Evolutionary conservation across 257 asterid genomes (phyloP).

Genomic region (Paulownia fortunei): DNA sequence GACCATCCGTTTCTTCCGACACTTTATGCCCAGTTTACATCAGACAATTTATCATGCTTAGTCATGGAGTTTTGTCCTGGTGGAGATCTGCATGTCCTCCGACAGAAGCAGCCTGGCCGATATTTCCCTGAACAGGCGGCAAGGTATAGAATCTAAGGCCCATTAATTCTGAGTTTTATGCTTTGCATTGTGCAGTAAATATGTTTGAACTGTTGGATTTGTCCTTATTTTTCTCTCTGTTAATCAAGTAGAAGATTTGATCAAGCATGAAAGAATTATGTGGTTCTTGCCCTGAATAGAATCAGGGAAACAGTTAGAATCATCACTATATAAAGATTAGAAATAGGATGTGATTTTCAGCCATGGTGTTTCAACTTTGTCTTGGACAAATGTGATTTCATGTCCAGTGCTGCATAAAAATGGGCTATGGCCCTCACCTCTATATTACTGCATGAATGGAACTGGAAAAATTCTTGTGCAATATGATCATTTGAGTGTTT

Average conservation of each 20-base stretch:
- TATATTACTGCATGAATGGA: too few relatives aligned
- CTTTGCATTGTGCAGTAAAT: neutral
- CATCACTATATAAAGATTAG: neutral
- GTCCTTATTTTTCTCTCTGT: neutral
- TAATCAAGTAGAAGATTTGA: neutral
- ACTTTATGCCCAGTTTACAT: constrained; percentile 69
- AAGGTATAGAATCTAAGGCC: constrained; percentile 47
- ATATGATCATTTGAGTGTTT: too few relatives aligned
- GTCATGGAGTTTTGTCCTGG: constrained; percentile 89
- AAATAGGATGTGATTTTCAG: neutral
- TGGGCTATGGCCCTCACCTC: neutral
- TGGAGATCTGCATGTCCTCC: constrained; percentile 79
- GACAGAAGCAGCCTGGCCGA: constrained; percentile 72
- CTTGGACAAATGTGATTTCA: neutral
- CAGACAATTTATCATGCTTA: constrained; percentile 70
- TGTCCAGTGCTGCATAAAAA: neutral
- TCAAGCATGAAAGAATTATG: constrained; percentile 14
- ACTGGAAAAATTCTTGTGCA: too few relatives aligned
- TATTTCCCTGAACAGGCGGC: constrained; percentile 74
- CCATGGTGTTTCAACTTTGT: neutral
- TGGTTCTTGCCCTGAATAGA: neutral
- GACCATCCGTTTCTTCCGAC: constrained; percentile 88
- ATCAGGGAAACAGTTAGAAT: neutral
- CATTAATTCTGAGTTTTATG: neutral
- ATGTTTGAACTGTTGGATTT: neutral